Percentiles rank a stretch among this genome's conserved stretches.
These are phyloP conservation scores for Dionaea muscipula DNA, from an alignment of 179 eudicot species.

Conservation along the genomic window DNA sequence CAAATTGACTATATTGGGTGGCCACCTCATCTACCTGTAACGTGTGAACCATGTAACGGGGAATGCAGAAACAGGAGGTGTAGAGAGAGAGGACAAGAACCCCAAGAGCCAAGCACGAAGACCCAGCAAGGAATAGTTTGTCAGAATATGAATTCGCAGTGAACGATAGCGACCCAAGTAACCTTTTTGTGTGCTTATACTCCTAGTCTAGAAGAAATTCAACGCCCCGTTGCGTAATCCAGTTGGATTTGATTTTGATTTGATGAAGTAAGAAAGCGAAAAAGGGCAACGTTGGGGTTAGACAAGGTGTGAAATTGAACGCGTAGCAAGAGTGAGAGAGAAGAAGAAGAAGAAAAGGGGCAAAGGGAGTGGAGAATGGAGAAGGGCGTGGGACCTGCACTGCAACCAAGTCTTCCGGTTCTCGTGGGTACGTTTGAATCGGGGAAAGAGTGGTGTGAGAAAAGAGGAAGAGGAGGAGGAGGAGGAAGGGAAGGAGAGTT, in stretches of 20 bases:
- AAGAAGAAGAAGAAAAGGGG: neutral
- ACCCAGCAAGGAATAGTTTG: no score
- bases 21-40: no score
- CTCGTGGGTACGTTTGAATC: constrained; percentile 2
- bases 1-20: no score
- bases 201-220: neutral
- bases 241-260: no score
- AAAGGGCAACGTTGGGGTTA: neutral
- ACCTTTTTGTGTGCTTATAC: no score
- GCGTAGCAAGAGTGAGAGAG: neutral
- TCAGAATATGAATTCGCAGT: neutral
- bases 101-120: no score
- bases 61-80: neutral
- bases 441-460: no score
- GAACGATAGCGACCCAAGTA: neutral
- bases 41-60: no score
- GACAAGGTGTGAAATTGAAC: no score
- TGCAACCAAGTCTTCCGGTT: neutral
- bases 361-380: neutral
- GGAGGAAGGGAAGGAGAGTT: no score
- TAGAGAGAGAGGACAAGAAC: no score
- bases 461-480: neutral
- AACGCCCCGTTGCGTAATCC: neutral
- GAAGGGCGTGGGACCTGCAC: neutral
- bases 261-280: neutral